phyloP scores from a whole-genome alignment of 2,329 filamentous ascomycete genomes.

The Zasmidium citrigriseum region DNA sequence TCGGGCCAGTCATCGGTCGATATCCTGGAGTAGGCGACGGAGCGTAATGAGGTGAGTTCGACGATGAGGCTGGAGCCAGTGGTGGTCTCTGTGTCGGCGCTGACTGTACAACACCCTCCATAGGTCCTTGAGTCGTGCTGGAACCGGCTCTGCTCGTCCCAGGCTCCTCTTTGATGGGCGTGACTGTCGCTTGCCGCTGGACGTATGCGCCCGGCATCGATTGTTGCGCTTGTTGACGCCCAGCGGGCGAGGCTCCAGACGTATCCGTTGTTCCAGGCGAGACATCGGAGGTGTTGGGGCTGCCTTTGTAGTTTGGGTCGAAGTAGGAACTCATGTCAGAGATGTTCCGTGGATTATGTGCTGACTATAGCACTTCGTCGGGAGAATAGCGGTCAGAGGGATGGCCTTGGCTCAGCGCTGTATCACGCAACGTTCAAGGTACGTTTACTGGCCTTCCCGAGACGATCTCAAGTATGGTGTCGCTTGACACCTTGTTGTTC shows the following conservation, averaged over 20 bases:
- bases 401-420: neutral
- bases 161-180: no score
- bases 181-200: no score
- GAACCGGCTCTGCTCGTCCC: no score
- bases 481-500: no score
- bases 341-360: neutral
- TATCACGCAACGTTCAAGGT: no score
- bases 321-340: neutral
- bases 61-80: neutral
- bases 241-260: neutral
- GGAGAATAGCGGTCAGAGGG: neutral
- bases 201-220: neutral
- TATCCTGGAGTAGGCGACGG: neutral
- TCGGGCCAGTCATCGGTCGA: neutral
- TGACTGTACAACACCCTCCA: no score
- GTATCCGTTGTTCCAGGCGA: neutral
- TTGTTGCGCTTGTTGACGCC: neutral
- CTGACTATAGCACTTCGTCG: neutral
- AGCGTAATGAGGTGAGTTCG: neutral
- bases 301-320: neutral
- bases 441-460: no score
- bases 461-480: no score
- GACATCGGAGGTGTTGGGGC: neutral
- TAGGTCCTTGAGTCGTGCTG: no score
- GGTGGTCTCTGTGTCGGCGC: neutral